Evolutionary conservation across 2,329 filamentous ascomycete genomes (phyloP).

Genomic region (Elsinoe australis): DNA sequence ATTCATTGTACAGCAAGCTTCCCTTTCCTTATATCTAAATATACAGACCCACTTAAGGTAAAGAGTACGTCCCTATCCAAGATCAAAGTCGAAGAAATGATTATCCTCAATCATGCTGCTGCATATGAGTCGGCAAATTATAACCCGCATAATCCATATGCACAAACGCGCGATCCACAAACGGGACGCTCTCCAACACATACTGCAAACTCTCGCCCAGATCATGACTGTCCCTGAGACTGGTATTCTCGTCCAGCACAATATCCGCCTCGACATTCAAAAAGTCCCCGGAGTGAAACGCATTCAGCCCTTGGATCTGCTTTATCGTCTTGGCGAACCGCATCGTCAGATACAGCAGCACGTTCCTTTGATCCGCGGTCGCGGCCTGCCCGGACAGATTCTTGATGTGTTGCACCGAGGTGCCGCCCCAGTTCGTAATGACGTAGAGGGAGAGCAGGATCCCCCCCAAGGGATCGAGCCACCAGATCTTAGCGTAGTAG

Average conservation of each 20-base stretch:
- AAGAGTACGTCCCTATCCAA: too few species aligned
- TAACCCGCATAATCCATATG: slow-evolving; percentile 46
- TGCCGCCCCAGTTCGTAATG: slow-evolving; percentile 70
- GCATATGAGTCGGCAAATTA: slow-evolving; percentile 46
- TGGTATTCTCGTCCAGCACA: slow-evolving; percentile 68
- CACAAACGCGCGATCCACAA: slow-evolving; percentile 53
- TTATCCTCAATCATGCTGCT: slow-evolving; percentile 35
- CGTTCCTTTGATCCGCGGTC: slow-evolving; percentile 71
- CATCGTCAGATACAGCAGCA: slow-evolving; percentile 86
- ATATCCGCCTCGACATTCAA: slow-evolving; percentile 78
- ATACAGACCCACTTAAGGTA: too few species aligned
- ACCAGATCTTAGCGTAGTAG: slow-evolving; percentile 71
- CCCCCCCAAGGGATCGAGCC: slow-evolving; percentile 73
- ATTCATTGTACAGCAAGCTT: too few species aligned
- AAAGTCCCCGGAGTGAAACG: slow-evolving; percentile 80
- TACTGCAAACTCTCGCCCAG: slow-evolving; percentile 71
- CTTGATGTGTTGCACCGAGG: slow-evolving; percentile 67
- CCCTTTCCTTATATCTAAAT: too few species aligned
- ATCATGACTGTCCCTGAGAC: slow-evolving; percentile 73
- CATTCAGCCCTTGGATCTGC: slow-evolving; percentile 76
- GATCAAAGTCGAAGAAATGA: too few species aligned
- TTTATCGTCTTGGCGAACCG: slow-evolving; percentile 82
- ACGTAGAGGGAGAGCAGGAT: slow-evolving; percentile 70
- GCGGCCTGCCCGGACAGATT: slow-evolving; percentile 74
- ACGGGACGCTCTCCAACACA: slow-evolving; percentile 74